phyloP scores from a whole-genome alignment of 2,329 filamentous ascomycete genomes.

The Talaromyces islandicus region DNA sequence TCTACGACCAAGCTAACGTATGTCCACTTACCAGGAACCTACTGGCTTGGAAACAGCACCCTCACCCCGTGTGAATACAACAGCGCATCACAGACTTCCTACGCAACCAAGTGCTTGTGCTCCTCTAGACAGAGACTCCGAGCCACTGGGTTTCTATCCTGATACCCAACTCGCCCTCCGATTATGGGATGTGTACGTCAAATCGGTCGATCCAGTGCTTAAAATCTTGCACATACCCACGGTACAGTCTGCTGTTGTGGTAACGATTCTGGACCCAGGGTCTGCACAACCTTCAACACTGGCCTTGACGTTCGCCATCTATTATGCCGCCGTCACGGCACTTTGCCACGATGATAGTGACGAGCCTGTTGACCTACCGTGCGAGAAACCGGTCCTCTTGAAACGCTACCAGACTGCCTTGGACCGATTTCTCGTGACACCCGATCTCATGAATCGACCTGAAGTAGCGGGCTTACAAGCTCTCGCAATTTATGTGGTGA shows the following conservation, averaged over 20 bases:
- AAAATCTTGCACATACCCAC: constrained; percentile 18
- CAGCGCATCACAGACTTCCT: not conserved
- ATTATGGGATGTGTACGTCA: constrained; percentile 15
- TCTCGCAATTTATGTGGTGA: constrained; percentile 16
- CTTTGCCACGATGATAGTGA: constrained; percentile 21
- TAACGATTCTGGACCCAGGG: constrained; percentile 25
- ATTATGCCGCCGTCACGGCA: constrained; percentile 48
- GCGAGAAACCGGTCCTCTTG: constrained; percentile 3
- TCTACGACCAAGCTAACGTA: not conserved
- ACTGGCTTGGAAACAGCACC: not conserved
- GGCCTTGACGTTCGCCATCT: constrained; percentile 51
- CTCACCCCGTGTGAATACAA: not conserved
- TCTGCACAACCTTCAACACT: constrained; percentile 22
- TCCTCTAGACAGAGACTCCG: not conserved
- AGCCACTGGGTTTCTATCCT: constrained; percentile 12
- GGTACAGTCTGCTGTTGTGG: constrained; percentile 13
- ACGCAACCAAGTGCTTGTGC: not conserved
- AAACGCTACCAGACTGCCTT: constrained; percentile 10
- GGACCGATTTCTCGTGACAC: constrained; percentile 10
- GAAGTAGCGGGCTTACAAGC: constrained; percentile 13
- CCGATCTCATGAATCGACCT: constrained; percentile 14
- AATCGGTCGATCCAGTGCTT: constrained; percentile 16
- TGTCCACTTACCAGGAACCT: not conserved
- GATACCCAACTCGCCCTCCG: constrained; percentile 14
- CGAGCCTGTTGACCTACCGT: constrained; percentile 14